Evolutionary conservation across 176 grass and related monocot species (phyloP).

Genomic region (Triticum monococcum): DNA sequence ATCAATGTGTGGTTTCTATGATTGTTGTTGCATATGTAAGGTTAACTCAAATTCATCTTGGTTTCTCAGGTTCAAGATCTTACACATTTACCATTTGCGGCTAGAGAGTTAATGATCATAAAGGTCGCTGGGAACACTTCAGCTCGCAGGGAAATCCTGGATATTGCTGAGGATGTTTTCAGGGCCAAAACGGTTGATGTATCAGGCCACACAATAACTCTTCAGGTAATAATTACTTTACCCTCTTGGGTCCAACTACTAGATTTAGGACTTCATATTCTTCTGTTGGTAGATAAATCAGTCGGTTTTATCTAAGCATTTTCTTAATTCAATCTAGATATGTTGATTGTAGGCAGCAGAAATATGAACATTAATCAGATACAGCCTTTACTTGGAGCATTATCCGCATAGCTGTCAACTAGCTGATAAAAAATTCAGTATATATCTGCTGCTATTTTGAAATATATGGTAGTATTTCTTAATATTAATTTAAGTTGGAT

Average conservation of each 20-base stretch:
- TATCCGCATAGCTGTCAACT: neutral
- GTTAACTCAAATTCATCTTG: neutral
- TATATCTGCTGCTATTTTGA: neutral
- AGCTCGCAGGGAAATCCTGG: constrained; percentile 61
- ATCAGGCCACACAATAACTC: constrained; percentile 80
- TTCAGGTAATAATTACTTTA: constrained; percentile 44
- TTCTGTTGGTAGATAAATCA: neutral
- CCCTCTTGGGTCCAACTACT: neutral
- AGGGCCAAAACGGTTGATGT: constrained; percentile 66
- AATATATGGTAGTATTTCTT: neutral
- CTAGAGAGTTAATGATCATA: constrained; percentile 80
- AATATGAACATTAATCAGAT: neutral
- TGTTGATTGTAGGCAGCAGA: neutral
- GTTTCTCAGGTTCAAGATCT: constrained; percentile 62
- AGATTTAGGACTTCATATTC: neutral
- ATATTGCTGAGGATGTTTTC: constrained; percentile 70
- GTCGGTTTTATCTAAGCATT: neutral
- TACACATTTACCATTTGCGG: constrained; percentile 62
- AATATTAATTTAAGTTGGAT: neutral
- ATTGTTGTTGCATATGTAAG: constrained; percentile 1
- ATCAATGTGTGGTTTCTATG: neutral
- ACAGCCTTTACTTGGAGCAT: neutral
- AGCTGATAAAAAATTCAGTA: neutral
- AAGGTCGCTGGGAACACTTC: constrained; percentile 67
- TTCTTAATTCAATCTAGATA: neutral